phyloP scores from a whole-genome alignment of 2,329 filamentous ascomycete genomes.

The Penicillium sp. region DNA sequence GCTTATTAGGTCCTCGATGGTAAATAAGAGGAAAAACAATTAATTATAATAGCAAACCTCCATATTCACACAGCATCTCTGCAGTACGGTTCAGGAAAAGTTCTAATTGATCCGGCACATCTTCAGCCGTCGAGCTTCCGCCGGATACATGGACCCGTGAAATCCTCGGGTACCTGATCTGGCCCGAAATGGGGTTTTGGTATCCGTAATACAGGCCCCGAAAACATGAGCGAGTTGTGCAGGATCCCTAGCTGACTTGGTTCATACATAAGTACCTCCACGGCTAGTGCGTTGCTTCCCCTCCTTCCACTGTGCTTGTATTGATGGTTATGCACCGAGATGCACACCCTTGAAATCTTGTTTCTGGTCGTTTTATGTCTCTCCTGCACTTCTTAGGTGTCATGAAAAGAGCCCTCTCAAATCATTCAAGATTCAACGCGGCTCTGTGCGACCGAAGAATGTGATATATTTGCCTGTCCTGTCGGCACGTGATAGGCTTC shows the following conservation, averaged over 20 bases:
- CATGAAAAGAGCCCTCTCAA: background rate
- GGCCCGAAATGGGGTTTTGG: background rate
- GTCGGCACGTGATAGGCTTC: constrained; percentile 1
- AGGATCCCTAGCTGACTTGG: background rate
- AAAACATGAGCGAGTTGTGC: background rate
- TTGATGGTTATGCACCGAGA: background rate
- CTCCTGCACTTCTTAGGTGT: background rate
- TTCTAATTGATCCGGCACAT: background rate
- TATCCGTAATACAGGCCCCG: background rate
- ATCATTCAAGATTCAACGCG: background rate
- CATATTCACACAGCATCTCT: background rate
- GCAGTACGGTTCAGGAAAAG: background rate
- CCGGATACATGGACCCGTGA: background rate
- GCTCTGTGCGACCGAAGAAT: constrained; percentile 22
- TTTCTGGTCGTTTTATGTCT: background rate
- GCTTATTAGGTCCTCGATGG: background rate
- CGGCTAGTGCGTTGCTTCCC: background rate
- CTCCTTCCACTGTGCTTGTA: background rate
- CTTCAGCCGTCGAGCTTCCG: background rate
- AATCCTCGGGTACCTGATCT: constrained; percentile 5
- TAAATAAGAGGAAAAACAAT: background rate
- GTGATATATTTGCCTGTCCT: constrained; percentile 5
- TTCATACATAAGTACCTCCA: background rate
- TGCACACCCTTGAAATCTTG: background rate
- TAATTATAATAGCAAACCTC: background rate